Evolutionary conservation across 2,329 filamentous ascomycete species (phyloP).

Genomic region (Alternaria triticimaculans): DNA sequence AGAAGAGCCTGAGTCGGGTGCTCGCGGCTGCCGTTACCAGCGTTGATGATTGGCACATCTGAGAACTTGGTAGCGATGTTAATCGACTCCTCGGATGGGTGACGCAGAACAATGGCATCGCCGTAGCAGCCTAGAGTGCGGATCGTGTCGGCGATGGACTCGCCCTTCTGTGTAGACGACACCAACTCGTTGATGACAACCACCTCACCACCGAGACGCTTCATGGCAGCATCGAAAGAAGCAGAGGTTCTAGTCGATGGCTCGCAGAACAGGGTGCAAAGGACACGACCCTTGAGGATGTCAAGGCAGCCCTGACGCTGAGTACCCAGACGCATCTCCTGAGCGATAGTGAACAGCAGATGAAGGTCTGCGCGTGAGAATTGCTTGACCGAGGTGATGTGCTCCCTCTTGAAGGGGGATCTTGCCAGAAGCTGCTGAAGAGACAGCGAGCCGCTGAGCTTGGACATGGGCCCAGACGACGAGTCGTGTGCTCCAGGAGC

Average conservation of each 20-base stretch:
- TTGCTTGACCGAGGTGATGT: slow-evolving; percentile 90
- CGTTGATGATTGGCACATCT: slow-evolving; percentile 92
- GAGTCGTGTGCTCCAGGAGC: slow-evolving; percentile 44
- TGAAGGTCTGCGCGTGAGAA: slow-evolving; percentile 89
- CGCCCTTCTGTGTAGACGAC: slow-evolving; percentile 93
- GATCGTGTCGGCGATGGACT: slow-evolving; percentile 90
- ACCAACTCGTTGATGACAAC: slow-evolving; percentile 81
- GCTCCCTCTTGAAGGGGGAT: slow-evolving; percentile 86
- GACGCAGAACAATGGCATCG: slow-evolving; percentile 94
- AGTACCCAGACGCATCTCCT: slow-evolving; percentile 96
- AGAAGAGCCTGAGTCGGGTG: slow-evolving; percentile 98
- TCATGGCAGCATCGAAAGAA: slow-evolving; percentile 98
- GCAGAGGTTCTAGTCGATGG: slow-evolving; percentile 94
- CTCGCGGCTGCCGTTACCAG: slow-evolving; percentile 93
- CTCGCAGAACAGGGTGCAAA: slow-evolving; percentile 96
- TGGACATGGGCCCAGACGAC: slow-evolving; percentile 52
- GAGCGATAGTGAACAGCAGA: slow-evolving; percentile 91
- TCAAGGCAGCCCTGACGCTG: slow-evolving; percentile 90
- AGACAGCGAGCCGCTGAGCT: slow-evolving; percentile 62
- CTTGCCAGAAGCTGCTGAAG: slow-evolving; percentile 76
- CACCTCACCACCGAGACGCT: slow-evolving; percentile 89
- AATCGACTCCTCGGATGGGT: slow-evolving; percentile 82
- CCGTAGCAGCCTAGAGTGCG: slow-evolving; percentile 93
- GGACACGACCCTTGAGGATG: slow-evolving; percentile 81
- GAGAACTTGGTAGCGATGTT: slow-evolving; percentile 86